A percentile compares a stretch with the other conserved stretches of the same genome.
Conservation (phyloP, 2,329 filamentous ascomycete species). For the Ophiosphaerella herpotricha region DNA sequence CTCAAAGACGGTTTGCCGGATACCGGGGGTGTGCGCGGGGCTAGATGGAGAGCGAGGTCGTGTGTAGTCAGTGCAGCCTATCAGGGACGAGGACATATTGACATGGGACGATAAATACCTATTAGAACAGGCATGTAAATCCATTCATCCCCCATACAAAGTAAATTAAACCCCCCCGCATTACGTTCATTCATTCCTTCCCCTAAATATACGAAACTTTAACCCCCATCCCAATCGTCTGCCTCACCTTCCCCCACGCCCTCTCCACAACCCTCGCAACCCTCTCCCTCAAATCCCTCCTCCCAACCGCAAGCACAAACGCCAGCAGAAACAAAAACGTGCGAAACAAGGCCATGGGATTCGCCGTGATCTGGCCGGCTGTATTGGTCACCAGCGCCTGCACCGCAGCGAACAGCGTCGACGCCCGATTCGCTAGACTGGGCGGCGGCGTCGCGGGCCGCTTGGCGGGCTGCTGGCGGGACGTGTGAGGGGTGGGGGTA, state of each 20-base stretch:
- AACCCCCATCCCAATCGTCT: conserved; percentile 92
- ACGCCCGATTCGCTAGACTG: conserved; percentile 49
- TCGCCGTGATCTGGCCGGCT: conserved; percentile 57
- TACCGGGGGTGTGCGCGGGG: too few relatives aligned
- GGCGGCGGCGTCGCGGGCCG: conserved; percentile 41
- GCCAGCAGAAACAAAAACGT: conserved; percentile 80
- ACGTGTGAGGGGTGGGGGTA: conserved; percentile 36
- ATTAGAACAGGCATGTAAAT: too few relatives aligned
- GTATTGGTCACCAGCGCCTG: conserved; percentile 58
- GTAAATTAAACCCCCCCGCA: too few relatives aligned
- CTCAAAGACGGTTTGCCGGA: too few relatives aligned
- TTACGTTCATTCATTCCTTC: too few relatives aligned
- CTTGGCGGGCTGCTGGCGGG: conserved; percentile 34
- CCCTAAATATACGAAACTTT: conserved; percentile 91
- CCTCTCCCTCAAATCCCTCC: conserved; percentile 74
- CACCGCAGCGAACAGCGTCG: conserved; percentile 51
- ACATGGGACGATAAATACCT: too few relatives aligned
- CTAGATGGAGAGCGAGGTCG: too few relatives aligned
- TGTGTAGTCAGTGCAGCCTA: too few relatives aligned
- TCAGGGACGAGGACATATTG: too few relatives aligned
- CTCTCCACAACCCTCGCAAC: conserved; percentile 69
- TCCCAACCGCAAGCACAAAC: conserved; percentile 75
- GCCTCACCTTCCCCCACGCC: conserved; percentile 79
- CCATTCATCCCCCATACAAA: too few relatives aligned
- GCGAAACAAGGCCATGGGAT: conserved; percentile 60